Conservation (phyloP, 1,284 basidiomycete species). For the Anthracocystis walkeri region DNA sequence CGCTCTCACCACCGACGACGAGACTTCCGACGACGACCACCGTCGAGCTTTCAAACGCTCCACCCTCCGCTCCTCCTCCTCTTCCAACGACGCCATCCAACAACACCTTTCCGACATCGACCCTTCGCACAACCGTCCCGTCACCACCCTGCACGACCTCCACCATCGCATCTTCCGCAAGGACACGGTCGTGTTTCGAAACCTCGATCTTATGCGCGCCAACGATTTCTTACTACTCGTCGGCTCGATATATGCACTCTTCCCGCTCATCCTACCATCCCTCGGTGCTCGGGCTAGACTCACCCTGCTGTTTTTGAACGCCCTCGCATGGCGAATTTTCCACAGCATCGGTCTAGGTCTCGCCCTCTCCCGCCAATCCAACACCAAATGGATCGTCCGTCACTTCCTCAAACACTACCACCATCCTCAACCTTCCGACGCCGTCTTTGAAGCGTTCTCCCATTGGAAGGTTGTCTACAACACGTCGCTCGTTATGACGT, state of each 20-base stretch:
- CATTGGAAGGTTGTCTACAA: conserved; percentile 97
- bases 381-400: conserved; percentile 87
- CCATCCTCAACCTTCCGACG: conserved; percentile 55
- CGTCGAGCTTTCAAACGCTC: conserved; percentile 16
- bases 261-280: conserved; percentile 67
- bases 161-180: conserved; percentile 90
- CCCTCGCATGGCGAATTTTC: conserved; percentile 85
- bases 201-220: conserved; percentile 84
- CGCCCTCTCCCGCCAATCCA: conserved; percentile 84
- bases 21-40: conserved; percentile 33
- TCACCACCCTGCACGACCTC: conserved; percentile 81
- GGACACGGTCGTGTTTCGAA: conserved; percentile 83
- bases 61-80: conserved; percentile 34
- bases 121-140: conserved; percentile 9
- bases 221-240: conserved; percentile 78
- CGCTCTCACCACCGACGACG: conserved; percentile 45
- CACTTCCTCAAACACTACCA: conserved; percentile 86
- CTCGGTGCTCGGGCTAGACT: conserved; percentile 70
- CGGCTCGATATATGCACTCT: conserved; percentile 74
- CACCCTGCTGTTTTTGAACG: conserved; percentile 81
- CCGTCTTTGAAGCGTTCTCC: conserved; percentile 85
- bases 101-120: conserved; percentile 23
- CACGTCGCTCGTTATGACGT: conserved; percentile 92
- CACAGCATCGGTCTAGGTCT: conserved; percentile 90
- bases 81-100: conserved; percentile 46